A percentile compares a stretch with the other conserved stretches of the same genome.
phyloP scores from a whole-genome alignment of 257 asterid genomes.

The Solanum ahanhuiri region DNA sequence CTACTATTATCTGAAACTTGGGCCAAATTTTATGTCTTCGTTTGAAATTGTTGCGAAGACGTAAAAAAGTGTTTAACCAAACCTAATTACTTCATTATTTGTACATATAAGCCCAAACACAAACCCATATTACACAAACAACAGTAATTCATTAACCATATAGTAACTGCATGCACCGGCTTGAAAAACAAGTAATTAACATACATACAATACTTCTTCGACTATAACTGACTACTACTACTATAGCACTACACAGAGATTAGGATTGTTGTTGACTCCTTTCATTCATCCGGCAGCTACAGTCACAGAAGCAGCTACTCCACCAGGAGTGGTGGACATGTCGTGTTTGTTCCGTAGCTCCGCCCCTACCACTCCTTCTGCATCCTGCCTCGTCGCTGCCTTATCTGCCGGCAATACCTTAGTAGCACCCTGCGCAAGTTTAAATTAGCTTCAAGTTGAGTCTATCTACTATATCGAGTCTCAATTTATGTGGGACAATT shows the following conservation, averaged over 20 bases:
- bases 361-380: slow-evolving; percentile 41
- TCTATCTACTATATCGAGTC: neutral
- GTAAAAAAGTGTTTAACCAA: too few relatives aligned
- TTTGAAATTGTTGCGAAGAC: too few relatives aligned
- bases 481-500: too few relatives aligned
- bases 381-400: slow-evolving; percentile 58
- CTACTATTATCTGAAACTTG: too few relatives aligned
- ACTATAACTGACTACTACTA: too few relatives aligned
- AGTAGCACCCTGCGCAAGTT: slow-evolving; percentile 29
- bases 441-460: too few relatives aligned
- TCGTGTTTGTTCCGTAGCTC: slow-evolving; percentile 39
- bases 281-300: slow-evolving; percentile 50
- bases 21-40: too few relatives aligned
- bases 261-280: neutral
- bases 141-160: neutral
- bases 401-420: slow-evolving; percentile 35
- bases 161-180: too few relatives aligned
- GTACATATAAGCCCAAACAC: neutral
- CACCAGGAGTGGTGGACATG: slow-evolving; percentile 31
- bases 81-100: too few relatives aligned
- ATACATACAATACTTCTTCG: too few relatives aligned
- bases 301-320: slow-evolving; percentile 53
- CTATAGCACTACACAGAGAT: neutral
- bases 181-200: too few relatives aligned
- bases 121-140: too few relatives aligned